Percentiles rank a stretch among this genome's conserved stretches.
phyloP scores from a whole-genome alignment of 306 rosid genomes.

The Trifolium repens region DNA sequence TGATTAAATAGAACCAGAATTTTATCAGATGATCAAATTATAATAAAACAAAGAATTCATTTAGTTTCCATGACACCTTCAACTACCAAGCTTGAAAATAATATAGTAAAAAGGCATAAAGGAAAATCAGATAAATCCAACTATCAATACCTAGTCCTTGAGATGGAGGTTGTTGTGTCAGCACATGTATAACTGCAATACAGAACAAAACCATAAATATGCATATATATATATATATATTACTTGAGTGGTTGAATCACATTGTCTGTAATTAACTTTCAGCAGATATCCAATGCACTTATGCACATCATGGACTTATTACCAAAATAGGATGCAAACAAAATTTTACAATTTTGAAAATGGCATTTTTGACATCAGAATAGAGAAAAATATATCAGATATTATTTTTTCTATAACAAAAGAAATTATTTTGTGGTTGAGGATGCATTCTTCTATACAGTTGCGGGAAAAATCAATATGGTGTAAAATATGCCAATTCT shows the following conservation, averaged over 20 bases:
- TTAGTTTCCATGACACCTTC: slow-evolving; percentile 12
- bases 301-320: slow-evolving; percentile 14
- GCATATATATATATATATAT: slow-evolving; percentile 5
- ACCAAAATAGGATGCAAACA: slow-evolving; percentile 25
- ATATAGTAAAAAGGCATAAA: slow-evolving; percentile 25
- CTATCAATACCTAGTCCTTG: slow-evolving; percentile 68
- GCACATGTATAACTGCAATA: slow-evolving; percentile 68
- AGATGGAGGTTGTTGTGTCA: slow-evolving; percentile 80
- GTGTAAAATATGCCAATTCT: not conserved
- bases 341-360: slow-evolving; percentile 20
- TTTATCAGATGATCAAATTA: slow-evolving; percentile 35
- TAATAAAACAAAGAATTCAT: slow-evolving; percentile 14
- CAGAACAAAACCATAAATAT: slow-evolving; percentile 33
- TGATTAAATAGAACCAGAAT: slow-evolving; percentile 31
- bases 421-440: not conserved
- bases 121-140: slow-evolving; percentile 34
- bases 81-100: slow-evolving; percentile 2
- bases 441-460: slow-evolving; percentile 14
- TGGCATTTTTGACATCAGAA: slow-evolving; percentile 4
- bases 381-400: slow-evolving; percentile 6
- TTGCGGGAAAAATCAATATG: slow-evolving; percentile 29
- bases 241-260: slow-evolving; percentile 26
- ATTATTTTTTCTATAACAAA: not conserved
- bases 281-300: slow-evolving; percentile 17
- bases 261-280: slow-evolving; percentile 22